These are phyloP conservation scores for Angomonas desouzai DNA, from an alignment of 208 protist genomes.

Conservation along the genomic window DNA sequence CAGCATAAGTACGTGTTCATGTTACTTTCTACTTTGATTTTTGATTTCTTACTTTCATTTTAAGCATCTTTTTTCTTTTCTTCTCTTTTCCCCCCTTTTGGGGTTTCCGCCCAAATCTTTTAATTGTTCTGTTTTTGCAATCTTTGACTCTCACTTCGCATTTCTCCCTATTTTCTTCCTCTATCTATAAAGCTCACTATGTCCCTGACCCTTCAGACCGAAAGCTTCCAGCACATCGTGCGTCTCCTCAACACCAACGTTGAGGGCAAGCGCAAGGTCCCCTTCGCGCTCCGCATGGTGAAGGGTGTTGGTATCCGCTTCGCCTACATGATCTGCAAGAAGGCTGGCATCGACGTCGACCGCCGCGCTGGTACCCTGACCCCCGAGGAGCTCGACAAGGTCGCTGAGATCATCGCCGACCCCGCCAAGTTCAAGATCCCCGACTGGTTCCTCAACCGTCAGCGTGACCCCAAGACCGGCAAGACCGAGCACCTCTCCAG, in stretches of 20 bases:
- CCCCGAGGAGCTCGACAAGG: conserved; percentile 95
- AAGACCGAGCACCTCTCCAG: conserved; percentile 97
- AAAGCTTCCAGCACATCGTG: conserved; percentile 99
- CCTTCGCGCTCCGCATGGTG: conserved; percentile 98
- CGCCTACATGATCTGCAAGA: conserved; percentile 98
- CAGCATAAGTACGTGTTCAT: background rate
- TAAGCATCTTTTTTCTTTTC: conserved; percentile 22
- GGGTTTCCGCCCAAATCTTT: no score
- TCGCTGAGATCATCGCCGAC: conserved; percentile 98
- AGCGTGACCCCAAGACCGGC: conserved; percentile 98
- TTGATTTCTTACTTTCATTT: conserved; percentile 8
- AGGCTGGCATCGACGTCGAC: conserved; percentile 97
- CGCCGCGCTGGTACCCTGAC: conserved; percentile 93
- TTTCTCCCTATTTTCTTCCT: conserved; percentile 15
- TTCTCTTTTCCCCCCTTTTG: conserved; percentile 4
- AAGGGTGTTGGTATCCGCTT: conserved; percentile 99
- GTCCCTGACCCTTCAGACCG: conserved; percentile 53
- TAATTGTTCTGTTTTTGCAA: background rate
- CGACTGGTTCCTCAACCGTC: conserved; percentile 99
- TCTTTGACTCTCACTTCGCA: background rate
- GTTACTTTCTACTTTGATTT: no score
- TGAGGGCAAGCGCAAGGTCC: conserved; percentile 97
- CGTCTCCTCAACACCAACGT: conserved; percentile 99
- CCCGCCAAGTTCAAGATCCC: conserved; percentile 99
- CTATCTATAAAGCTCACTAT: conserved; percentile 16